A percentile compares a stretch with the other conserved stretches of the same genome.
phyloP scores from a whole-genome alignment of 2,329 filamentous ascomycete species.

The Fusarium piperis region DNA sequence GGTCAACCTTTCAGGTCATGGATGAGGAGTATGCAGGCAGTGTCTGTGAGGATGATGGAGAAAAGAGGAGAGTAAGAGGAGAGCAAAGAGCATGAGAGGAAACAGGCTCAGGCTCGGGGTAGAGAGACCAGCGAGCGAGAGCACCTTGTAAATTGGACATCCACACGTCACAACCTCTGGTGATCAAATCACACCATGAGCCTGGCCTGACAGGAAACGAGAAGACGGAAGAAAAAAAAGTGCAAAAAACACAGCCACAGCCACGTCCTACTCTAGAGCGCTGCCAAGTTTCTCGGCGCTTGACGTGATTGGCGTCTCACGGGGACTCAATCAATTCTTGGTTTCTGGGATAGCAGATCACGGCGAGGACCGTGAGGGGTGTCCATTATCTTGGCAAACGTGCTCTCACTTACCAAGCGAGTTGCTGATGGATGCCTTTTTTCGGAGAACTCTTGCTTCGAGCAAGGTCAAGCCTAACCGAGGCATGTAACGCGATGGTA shows the following conservation, averaged over 20 bases:
- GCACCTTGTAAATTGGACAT: background rate
- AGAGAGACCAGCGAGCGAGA: background rate
- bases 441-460: too few species aligned
- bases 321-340: background rate
- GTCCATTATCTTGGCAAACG: background rate
- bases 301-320: background rate
- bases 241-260: constrained; percentile 9
- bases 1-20: background rate
- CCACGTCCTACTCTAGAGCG: background rate
- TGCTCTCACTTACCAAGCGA: background rate
- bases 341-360: background rate
- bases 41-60: background rate
- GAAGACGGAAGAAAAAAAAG: background rate
- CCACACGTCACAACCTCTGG: background rate
- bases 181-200: background rate
- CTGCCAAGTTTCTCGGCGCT: background rate
- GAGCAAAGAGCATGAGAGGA: background rate
- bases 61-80: constrained; percentile 2
- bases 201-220: background rate
- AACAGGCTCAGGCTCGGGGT: too few species aligned
- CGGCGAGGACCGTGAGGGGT: background rate
- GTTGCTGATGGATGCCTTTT: background rate
- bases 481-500: background rate
- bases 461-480: background rate
- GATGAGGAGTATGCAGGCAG: background rate